phyloP scores from a whole-genome alignment of 495 filamentous ascomycete genomes.

The Trichocladium antarcticum region DNA sequence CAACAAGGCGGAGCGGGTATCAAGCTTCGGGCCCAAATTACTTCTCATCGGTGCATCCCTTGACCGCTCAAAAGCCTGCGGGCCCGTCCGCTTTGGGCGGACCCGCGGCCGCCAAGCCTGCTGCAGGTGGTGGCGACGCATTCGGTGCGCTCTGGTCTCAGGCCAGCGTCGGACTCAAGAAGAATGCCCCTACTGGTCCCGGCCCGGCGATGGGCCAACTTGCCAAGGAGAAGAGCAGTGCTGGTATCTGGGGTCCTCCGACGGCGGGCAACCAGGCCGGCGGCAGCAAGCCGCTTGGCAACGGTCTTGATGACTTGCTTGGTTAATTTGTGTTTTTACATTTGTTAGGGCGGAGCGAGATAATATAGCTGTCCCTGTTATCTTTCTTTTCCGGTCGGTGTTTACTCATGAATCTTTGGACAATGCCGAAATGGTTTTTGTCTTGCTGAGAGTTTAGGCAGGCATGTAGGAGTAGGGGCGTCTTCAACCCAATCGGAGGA shows the following conservation, averaged over 20 bases:
- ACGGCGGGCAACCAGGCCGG: not conserved
- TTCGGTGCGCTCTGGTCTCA: constrained; percentile 80
- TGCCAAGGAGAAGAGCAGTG: constrained; percentile 89
- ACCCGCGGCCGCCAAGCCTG: constrained; percentile 40
- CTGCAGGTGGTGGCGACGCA: constrained; percentile 53
- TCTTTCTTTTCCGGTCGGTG: not conserved
- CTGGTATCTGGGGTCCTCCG: constrained; percentile 72
- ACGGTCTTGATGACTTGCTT: constrained; percentile 36
- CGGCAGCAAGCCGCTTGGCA: constrained; percentile 21
- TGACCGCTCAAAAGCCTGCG: constrained; percentile 17
- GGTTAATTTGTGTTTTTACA: constrained; percentile 19
- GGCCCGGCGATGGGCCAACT: constrained; percentile 78
- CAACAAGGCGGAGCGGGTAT: constrained; percentile 53
- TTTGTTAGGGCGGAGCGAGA: not conserved
- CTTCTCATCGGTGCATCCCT: constrained; percentile 65
- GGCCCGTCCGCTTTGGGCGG: constrained; percentile 20
- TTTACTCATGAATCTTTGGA: not conserved
- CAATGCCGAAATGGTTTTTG: too few species aligned
- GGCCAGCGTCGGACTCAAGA: constrained; percentile 69
- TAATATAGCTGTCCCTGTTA: not conserved
- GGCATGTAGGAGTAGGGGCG: constrained; percentile 18
- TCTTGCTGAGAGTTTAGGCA: constrained; percentile 1
- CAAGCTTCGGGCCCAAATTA: constrained; percentile 82
- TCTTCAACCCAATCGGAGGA: constrained; percentile 6
- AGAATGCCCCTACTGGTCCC: constrained; percentile 47